Base-by-base conservation (phyloP, 129 eudicot genomes). In the Tanacetum coccineum region DNA sequence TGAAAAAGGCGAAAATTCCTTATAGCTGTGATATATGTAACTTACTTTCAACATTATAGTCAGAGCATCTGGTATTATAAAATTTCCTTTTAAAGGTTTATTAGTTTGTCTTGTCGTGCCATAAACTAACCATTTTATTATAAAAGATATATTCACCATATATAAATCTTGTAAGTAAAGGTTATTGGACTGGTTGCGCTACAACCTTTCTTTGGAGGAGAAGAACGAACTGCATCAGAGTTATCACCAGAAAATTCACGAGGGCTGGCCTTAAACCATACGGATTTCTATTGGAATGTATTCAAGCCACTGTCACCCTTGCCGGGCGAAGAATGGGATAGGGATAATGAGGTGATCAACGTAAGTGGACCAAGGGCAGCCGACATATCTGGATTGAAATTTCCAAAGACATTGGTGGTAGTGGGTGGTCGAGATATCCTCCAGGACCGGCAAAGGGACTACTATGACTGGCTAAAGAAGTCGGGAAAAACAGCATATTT, bases 391-490 rank as follows among this genome's bases (percentile, higher is more conserved):
- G 42, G 7, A 1, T 1, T 36, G 1, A 7, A 36, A 8, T 36
- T 36, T 36, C 54, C 54, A 15, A 15, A 13, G 54, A 49, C 4
- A 14, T 49, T 49, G 4, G 54, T 49, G 54, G 54, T 49, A 13
- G 54, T 49, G 54, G 54, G 54, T 6, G 54, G 54, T 15, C 19
- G 54, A 12, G 54, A 49, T 49, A 49, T 49, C 54, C 54, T 49
- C 54, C 53, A 13, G 17, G 53, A 48, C 17, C 6, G 54, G 54
- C 54, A 49, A 15, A 49, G 19, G 54, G 13, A 15, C 6, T 48
- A 48, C 6, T 48, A 48, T n/a, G 53, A 48, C n/a, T 49, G 54
- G 54, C 54, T 49, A 0, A 49, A 12, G 17, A 13, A 49, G 42
- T 36, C 42, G 7, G 42, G 42, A 36, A 36, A 36, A 36, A 8